Evolutionary conservation across 805 yeast genomes (phyloP).

Genomic region (Hanseniaspora jakobsenii): DNA sequence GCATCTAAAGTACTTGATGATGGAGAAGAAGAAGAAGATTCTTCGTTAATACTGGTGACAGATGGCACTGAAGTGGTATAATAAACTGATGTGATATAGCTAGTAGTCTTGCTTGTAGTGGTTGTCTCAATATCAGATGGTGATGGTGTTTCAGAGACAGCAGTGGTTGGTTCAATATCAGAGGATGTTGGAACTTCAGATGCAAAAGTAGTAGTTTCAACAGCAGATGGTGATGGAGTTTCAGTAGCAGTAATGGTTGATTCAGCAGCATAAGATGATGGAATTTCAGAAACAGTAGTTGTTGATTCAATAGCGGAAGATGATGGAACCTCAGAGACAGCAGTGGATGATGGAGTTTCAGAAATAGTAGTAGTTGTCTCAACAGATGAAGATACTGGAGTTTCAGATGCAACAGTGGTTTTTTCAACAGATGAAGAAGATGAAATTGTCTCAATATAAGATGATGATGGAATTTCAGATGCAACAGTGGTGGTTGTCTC

Average conservation of each 20-base stretch:
- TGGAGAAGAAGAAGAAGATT: conserved; percentile 16
- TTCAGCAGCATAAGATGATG: too few relatives aligned
- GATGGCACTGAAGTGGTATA: conserved; percentile 17
- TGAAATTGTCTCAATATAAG: background rate
- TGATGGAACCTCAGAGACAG: conserved; percentile 18
- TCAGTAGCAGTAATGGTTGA: conserved; percentile 16
- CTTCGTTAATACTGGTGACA: conserved; percentile 16
- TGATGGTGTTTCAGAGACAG: background rate
- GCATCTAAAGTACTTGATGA: too few relatives aligned
- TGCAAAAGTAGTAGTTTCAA: too few relatives aligned
- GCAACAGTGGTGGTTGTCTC: background rate
- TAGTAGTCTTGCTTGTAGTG: background rate
- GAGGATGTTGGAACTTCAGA: background rate
- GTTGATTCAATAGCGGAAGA: conserved; percentile 17
- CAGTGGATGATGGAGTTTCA: conserved; percentile 23
- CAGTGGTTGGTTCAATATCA: background rate
- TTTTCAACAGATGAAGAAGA: background rate
- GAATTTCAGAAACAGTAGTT: conserved; percentile 19
- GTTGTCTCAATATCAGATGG: background rate
- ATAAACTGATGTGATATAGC: background rate
- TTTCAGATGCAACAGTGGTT: conserved; percentile 10
- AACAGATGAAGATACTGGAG: background rate
- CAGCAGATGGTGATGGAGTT: conserved; percentile 6
- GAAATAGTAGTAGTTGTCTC: conserved; percentile 12
- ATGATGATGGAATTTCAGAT: background rate